These are phyloP conservation scores for Trichophyton equinum DNA, from an alignment of 2,329 filamentous ascomycete genomes.

Conservation along the genomic window DNA sequence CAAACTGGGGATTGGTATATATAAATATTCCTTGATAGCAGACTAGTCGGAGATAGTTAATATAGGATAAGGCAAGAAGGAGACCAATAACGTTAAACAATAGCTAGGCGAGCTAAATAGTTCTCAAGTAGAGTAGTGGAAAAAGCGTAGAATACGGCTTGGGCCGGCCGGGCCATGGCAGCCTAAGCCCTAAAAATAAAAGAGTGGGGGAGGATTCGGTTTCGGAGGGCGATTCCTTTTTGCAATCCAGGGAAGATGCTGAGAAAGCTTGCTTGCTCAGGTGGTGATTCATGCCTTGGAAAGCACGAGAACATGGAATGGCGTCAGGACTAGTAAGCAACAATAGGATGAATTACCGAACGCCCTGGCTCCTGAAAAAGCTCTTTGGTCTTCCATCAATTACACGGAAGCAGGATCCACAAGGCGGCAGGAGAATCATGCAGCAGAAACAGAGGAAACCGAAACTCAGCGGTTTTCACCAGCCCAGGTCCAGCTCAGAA, in stretches of 20 bases:
- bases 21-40: not conserved
- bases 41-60: not conserved
- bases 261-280: not conserved
- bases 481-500: not conserved
- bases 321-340: not conserved
- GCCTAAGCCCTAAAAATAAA: constrained; percentile 1
- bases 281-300: not conserved
- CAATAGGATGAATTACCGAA: not conserved
- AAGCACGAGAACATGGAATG: not conserved
- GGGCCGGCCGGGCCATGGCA: constrained; percentile 1
- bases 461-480: not conserved
- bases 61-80: not conserved
- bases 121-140: not conserved
- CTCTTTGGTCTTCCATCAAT: not conserved
- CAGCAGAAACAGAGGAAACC: not conserved
- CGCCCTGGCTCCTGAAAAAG: not conserved
- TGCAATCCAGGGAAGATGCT: not conserved
- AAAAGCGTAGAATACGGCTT: not conserved
- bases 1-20: not conserved
- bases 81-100: not conserved
- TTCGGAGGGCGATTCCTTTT: not conserved
- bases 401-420: not conserved
- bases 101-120: not conserved
- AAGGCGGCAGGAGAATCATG: not conserved
- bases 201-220: not conserved